Base-by-base conservation (phyloP, 2,329 filamentous ascomycete genomes). In the Paecilomyces variotii region DNA sequence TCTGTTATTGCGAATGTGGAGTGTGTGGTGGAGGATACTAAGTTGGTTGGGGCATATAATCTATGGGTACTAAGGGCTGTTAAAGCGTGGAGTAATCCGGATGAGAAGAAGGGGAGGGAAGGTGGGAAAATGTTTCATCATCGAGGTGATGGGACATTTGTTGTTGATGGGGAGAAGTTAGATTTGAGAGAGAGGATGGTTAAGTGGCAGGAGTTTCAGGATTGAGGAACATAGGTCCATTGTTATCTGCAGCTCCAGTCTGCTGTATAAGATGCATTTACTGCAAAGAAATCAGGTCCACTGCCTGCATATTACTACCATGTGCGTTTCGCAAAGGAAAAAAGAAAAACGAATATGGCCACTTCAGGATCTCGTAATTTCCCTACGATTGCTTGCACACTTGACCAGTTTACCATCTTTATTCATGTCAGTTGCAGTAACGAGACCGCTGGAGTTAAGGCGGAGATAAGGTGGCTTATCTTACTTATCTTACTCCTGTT, bases 11-110 rank as follows among this genome's bases (percentile, higher is more conserved):
- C 70, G 12, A 74, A 74, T 55, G 65, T 73, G 45, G 71, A 74
- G 63, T 74, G 71, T 59, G 68, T 71, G 19, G 69, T 74, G 30
- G 67, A 72, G 57, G 70, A 73, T 58, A 65, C 62, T 5, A 66
- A 64, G 56, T 69, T 70, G 65, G 70, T 71, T 51, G 63, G 66
- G 57, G 71, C 69, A 50, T 72, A 72, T 60, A 62, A 63, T 28
- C 69, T 72, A 65, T 73, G 71, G 72, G 69, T 73, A 39, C 58
- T 73, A 27, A 66, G 67, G 53, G 65, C 66, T n/a, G 69, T 72
- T 11, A 67, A 66, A 56, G 71, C 69, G 26, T 73, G 71, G 71
- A 64, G 68, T 56, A 68, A 68, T 57, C 67, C 66, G 54, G 57
- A 61, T 1, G 64, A 62, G 58, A 66, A 64, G 54, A 66, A 66